Base-by-base conservation (phyloP, 257 asterid genomes). In the Lavandula angustifolia region DNA sequence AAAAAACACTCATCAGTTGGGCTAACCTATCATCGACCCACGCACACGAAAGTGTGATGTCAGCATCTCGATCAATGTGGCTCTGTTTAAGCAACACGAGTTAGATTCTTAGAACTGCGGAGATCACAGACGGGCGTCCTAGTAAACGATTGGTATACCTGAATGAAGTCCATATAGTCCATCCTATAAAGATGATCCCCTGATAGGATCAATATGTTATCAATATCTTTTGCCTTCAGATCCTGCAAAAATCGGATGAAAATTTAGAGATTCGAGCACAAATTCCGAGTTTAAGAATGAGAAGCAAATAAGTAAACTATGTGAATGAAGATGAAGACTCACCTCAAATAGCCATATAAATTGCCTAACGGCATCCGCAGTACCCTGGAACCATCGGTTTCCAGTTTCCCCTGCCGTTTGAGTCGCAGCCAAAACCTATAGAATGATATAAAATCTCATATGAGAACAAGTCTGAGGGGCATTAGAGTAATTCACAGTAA, bases 351-450 rank as follows among this genome's bases (percentile, higher is more conserved):
- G 18, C 98, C 98, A 92, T 64, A 62, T 68, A 66, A 92, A 92
- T 67, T 84, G 86, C 84, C 98, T 87, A 70, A 92, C 98, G 22
- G 98, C 98, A 68, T 92, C 98, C 1, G 98, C 98, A 0, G 97
- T 89, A 44, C 98, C 98, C 69, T 92, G 97, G 68, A 92, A 92
- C 98, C 98, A 92, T 22, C 59, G 82, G 67, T 80, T 84, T 27
- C 98, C 98, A 2, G 83, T 22, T 22, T 22, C 27, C 27, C 27
- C 73, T 0, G 80, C 80, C 7, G 98, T 92, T 76, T 92, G 98
- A 56, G 97, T 92, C 3, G 98, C 98, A 11, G 98, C 98, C 74
- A 92, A 76, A 61, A 89, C 96, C 98, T 92, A 64, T 29, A 22
- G 27, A 66, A 37, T 32, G 55, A 46, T 13, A 48, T 8, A 64